Conservation (phyloP, 2,329 filamentous ascomycete species). For the Coniella vitis region DNA sequence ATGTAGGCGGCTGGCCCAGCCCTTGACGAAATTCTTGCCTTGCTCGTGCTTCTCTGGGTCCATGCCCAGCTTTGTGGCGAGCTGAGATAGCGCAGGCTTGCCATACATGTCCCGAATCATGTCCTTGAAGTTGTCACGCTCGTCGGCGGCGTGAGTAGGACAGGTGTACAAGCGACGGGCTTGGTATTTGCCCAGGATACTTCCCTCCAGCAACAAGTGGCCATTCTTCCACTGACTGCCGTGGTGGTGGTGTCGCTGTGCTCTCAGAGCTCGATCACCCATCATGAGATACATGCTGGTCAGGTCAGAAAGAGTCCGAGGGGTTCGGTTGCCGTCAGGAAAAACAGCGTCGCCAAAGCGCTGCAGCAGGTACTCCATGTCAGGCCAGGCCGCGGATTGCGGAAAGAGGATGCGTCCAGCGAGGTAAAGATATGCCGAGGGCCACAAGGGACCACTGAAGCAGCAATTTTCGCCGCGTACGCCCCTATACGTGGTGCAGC, state of each 20-base stretch:
- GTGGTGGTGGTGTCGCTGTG: no score
- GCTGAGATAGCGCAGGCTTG: background rate
- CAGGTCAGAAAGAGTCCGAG: background rate
- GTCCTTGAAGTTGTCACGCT: background rate
- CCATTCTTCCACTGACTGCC: no score
- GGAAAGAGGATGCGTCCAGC: background rate
- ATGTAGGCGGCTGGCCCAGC: conserved; percentile 2
- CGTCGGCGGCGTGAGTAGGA: background rate
- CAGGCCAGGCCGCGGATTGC: background rate
- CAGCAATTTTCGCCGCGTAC: background rate
- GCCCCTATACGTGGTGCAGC: background rate
- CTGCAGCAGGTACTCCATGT: background rate
- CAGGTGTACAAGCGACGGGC: background rate
- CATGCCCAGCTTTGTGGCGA: background rate
- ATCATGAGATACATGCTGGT: background rate
- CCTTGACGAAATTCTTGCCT: background rate
- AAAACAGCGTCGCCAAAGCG: background rate
- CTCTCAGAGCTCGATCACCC: no score
- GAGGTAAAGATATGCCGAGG: background rate
- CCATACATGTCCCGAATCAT: background rate
- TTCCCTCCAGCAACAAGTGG: background rate
- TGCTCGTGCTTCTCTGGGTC: background rate
- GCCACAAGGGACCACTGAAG: background rate
- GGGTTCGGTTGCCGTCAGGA: background rate
- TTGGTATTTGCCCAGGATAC: background rate